phyloP scores from a whole-genome alignment of 495 filamentous ascomycete genomes.

The Podospora tetraspora region DNA sequence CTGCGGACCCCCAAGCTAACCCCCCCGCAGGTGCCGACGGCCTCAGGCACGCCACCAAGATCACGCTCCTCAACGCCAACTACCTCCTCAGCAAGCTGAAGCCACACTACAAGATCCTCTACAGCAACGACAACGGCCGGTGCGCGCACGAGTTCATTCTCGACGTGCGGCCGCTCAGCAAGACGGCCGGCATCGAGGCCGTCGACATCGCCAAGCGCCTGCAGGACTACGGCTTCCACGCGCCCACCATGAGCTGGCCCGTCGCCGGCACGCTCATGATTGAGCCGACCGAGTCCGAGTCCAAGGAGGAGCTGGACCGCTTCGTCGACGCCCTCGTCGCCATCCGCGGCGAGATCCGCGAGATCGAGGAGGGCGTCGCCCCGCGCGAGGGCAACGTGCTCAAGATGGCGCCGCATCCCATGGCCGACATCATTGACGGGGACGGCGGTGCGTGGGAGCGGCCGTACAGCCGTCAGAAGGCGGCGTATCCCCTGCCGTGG shows the following conservation, averaged over 20 bases:
- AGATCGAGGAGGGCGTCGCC: constrained; percentile 73
- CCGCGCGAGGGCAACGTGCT: constrained; percentile 82
- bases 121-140: constrained; percentile 80
- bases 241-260: constrained; percentile 97
- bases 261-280: constrained; percentile 98
- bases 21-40: constrained; percentile 58
- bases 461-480: constrained; percentile 71
- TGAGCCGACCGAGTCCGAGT: constrained; percentile 94
- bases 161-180: constrained; percentile 81
- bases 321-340: constrained; percentile 90
- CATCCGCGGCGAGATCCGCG: constrained; percentile 81
- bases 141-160: constrained; percentile 99
- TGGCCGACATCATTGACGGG: constrained; percentile 68
- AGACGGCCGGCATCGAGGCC: constrained; percentile 80
- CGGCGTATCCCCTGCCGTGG: constrained; percentile 83
- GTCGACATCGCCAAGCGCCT: constrained; percentile 97
- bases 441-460: constrained; percentile 61
- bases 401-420: constrained; percentile 86
- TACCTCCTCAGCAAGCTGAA: constrained; percentile 93
- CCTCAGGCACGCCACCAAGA: constrained; percentile 89
- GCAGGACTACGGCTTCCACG: constrained; percentile 98
- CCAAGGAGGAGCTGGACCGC: constrained; percentile 87
- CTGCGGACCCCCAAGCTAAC: constrained; percentile 17
- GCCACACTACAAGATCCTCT: constrained; percentile 83
- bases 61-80: constrained; percentile 93